These are phyloP conservation scores for Tetradesmus lagerheimii DNA, from an alignment of 139 green algal species.

Conservation along the genomic window DNA sequence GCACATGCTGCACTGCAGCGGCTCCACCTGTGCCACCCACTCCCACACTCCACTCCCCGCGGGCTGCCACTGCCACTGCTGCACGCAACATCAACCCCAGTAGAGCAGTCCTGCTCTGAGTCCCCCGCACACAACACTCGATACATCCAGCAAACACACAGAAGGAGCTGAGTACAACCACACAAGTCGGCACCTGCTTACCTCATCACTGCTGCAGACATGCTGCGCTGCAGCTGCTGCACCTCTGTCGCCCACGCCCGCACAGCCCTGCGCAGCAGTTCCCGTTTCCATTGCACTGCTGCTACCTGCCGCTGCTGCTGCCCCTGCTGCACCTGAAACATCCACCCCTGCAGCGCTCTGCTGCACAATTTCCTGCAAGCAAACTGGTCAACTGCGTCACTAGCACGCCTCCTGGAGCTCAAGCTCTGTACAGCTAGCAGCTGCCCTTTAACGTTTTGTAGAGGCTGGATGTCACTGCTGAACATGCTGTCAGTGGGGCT, in stretches of 20 bases:
- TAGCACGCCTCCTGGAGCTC: not conserved
- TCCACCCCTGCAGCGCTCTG: not conserved
- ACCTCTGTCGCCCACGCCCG: not conserved
- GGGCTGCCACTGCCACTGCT: no score
- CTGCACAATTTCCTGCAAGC: constrained; percentile 5
- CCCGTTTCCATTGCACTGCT: not conserved
- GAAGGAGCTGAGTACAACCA: not conserved
- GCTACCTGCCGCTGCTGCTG: constrained; percentile 23
- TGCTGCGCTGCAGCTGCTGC: not conserved
- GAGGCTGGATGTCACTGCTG: not conserved
- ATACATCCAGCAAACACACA: no score
- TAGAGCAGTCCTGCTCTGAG: no score
- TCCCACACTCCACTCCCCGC: no score
- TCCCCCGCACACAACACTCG: no score
- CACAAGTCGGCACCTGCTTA: not conserved
- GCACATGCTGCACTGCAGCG: no score
- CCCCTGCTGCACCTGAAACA: not conserved
- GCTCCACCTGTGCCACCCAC: no score
- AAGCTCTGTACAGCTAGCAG: not conserved
- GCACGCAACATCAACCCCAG: no score
- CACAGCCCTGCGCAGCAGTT: not conserved
- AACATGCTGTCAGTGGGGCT: not conserved
- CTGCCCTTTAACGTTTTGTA: not conserved
- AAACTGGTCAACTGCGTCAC: not conserved
- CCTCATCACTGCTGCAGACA: not conserved